Percentiles rank a stretch among this genome's conserved stretches.
Conservation (phyloP, 352 stramenopile species). For the Phytophthora rubi region DNA sequence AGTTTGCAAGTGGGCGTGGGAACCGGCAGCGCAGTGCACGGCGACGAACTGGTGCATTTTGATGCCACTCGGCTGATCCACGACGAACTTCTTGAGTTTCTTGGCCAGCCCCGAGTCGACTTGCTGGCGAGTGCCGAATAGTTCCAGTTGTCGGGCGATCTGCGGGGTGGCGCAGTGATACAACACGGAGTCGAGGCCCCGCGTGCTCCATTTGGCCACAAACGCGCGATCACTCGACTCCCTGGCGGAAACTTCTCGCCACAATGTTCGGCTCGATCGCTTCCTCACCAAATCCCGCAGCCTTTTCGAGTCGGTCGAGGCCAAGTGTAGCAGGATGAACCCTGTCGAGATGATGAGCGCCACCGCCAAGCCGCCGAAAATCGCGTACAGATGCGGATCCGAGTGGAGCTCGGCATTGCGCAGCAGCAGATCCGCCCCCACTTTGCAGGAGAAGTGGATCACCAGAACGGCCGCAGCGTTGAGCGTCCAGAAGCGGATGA, state of each 20-base stretch:
- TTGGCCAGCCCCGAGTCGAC: not conserved
- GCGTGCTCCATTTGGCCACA: slow-evolving; percentile 35
- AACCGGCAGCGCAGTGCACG: slow-evolving; percentile 29
- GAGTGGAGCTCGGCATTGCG: slow-evolving; percentile 40
- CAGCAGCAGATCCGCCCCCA: slow-evolving; percentile 26
- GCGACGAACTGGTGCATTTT: slow-evolving; percentile 34
- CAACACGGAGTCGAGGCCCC: slow-evolving; percentile 28
- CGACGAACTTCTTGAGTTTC: slow-evolving; percentile 26
- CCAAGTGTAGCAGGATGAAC: slow-evolving; percentile 36
- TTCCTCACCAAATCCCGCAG: slow-evolving; percentile 1
- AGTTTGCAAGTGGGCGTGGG: slow-evolving; percentile 25
- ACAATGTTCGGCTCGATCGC: slow-evolving; percentile 4
- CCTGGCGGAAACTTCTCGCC: slow-evolving; percentile 10
- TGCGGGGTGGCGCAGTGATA: slow-evolving; percentile 39
- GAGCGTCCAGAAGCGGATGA: slow-evolving; percentile 34
- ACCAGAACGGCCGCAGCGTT: slow-evolving; percentile 24
- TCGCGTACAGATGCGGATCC: slow-evolving; percentile 50
- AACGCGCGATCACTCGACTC: slow-evolving; percentile 28
- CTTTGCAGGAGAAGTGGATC: slow-evolving; percentile 43
- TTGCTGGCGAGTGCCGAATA: slow-evolving; percentile 18
- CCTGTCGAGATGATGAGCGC: slow-evolving; percentile 34
- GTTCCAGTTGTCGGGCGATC: slow-evolving; percentile 36
- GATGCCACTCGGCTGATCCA: slow-evolving; percentile 12
- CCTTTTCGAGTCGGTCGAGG: slow-evolving; percentile 16
- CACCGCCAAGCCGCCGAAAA: slow-evolving; percentile 38